These are phyloP conservation scores for Dicorynia guianensis DNA, from an alignment of 306 rosid species.

Conservation along the genomic window DNA sequence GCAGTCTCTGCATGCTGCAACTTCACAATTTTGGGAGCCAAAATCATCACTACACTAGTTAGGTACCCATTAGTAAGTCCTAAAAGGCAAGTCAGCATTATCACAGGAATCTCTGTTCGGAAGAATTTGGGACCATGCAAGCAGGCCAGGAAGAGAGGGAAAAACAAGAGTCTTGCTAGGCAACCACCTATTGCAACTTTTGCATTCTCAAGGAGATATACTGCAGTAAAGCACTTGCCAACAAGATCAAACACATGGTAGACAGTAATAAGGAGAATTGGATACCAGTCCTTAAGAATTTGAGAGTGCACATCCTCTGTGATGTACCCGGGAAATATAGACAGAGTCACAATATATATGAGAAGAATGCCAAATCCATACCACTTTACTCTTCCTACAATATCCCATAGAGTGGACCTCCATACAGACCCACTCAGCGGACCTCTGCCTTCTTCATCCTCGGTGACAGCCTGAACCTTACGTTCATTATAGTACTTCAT, in stretches of 20 bases:
- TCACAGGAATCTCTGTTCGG: conserved; percentile 82
- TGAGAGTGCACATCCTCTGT: conserved; percentile 92
- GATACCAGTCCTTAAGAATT: conserved; percentile 83
- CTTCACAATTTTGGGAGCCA: conserved; percentile 78
- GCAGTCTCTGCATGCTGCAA: conserved; percentile 87
- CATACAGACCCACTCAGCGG: conserved; percentile 57
- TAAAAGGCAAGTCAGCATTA: conserved; percentile 68
- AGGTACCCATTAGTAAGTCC: conserved; percentile 92
- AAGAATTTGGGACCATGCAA: conserved; percentile 85
- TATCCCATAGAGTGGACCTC: conserved; percentile 69
- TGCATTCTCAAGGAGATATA: conserved; percentile 63
- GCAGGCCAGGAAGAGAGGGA: conserved; percentile 86
- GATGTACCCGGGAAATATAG: conserved; percentile 91
- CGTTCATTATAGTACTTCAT: conserved; percentile 75
- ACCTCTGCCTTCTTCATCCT: conserved; percentile 60
- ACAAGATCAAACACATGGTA: conserved; percentile 89
- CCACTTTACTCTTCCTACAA: conserved; percentile 76
- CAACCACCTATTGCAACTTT: conserved; percentile 73
- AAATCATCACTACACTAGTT: conserved; percentile 82
- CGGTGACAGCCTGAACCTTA: conserved; percentile 63
- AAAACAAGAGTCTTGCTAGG: conserved; percentile 67
- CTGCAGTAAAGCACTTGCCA: conserved; percentile 77
- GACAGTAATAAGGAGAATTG: conserved; percentile 69
- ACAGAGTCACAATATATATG: conserved; percentile 76
- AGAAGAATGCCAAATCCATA: conserved; percentile 73